Evolutionary conservation across 1,284 basidiomycete genomes (phyloP), one percentile per base, ranked within the genome.

Genomic region (Xerocomus minutiporus): DNA sequence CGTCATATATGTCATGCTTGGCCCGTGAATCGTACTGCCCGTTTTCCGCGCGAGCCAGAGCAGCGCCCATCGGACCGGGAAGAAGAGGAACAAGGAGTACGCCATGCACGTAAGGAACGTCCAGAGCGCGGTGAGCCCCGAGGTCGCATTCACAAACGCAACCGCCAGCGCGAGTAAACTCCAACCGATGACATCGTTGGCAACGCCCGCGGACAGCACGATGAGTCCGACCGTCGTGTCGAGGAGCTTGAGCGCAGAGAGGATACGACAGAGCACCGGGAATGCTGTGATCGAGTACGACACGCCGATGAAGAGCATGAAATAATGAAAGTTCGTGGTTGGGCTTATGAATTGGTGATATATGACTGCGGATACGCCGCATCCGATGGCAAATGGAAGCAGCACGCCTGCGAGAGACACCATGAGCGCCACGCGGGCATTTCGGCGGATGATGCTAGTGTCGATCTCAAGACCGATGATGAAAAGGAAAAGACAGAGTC

Each of bases 201-300:
- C 93, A 1, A 98, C 93, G 45, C 96, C 94, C 0, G 96, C 96
- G 1, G 91, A 91, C 4, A 99, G 82, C 4, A 92, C 93, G 29
- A 97, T 87, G 51, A 96, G 86, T 8, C 96, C 97, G 41, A 99
- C 94, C 1, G 86, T 90, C 7, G 93, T 97, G 57, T 96, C 90
- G 51, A 98, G 79, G 2, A 99, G 77, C 71, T 88, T 86, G 32
- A 89, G 75, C 63, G 87, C 85, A 0, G 87, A 86, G 46, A 93
- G 74, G 59, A 93, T 92, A 46, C 96, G 87, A 68, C 95, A 97
- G 4, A 98, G 80, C 4, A 99, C 95, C 0, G 88, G 91, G 68
- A 96, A 96, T 0, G 94, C 94, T 0, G 94, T 97, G 69, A 97
- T 97, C 3, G 88, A 87, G 73, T 86, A 93, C 1, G 93, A 87